Evolutionary conservation across 2,329 filamentous ascomycete genomes (phyloP).

Genomic region (Monosporascus ibericus): DNA sequence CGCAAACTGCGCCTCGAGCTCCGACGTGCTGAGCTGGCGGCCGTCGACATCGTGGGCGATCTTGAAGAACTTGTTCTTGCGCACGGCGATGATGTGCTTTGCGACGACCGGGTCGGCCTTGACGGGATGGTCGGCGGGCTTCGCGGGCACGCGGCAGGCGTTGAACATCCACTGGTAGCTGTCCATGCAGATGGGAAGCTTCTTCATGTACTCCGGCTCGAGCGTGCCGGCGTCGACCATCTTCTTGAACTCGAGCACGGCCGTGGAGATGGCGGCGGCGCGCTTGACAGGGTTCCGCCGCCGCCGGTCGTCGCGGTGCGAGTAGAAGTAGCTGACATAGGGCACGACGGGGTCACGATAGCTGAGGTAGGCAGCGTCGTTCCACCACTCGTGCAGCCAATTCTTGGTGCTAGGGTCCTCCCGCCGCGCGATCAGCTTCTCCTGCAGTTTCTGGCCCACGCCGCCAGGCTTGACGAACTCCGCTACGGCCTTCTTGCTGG

Average conservation of each 20-base stretch:
- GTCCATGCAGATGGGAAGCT: constrained; percentile 95
- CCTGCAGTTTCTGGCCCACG: constrained; percentile 75
- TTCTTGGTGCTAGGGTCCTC: constrained; percentile 80
- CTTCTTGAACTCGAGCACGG: constrained; percentile 88
- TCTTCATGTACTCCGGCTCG: constrained; percentile 99
- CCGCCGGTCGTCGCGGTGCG: constrained; percentile 86
- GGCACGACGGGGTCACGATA: constrained; percentile 96
- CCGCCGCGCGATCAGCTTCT: constrained; percentile 73
- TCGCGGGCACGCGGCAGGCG: constrained; percentile 74
- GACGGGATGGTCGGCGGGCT: constrained; percentile 72
- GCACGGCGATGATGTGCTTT: constrained; percentile 82
- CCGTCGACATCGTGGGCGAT: constrained; percentile 75
- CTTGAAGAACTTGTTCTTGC: constrained; percentile 98
- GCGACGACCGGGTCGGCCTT: constrained; percentile 72
- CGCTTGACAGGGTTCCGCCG: constrained; percentile 86
- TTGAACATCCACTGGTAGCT: constrained; percentile 99
- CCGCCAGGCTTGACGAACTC: constrained; percentile 88
- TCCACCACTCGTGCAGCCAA: constrained; percentile 99
- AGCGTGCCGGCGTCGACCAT: constrained; percentile 76
- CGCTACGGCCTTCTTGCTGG: constrained; percentile 75
- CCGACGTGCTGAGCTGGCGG: constrained; percentile 77
- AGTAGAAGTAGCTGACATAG: constrained; percentile 99
- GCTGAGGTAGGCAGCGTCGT: constrained; percentile 82
- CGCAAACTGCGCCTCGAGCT: constrained; percentile 86
- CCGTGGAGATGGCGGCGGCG: constrained; percentile 81